Evolutionary conservation across 139 green algal species (phyloP).

Genomic region (Tetratostichococcus sp.): DNA sequence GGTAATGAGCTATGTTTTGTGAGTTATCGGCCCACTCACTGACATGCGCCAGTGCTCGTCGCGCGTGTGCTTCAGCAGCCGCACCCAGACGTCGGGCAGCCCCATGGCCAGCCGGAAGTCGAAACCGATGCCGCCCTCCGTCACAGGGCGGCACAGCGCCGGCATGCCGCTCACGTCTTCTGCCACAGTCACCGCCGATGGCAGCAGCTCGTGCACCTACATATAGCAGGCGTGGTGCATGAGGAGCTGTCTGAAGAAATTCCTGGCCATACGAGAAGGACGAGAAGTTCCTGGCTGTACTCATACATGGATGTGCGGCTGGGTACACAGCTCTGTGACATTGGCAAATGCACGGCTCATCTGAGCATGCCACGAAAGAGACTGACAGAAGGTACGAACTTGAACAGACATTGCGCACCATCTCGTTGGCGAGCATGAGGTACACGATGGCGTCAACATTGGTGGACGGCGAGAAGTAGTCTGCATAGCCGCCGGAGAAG

Average conservation of each 20-base stretch:
- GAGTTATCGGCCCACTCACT: neutral
- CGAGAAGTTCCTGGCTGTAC: no score
- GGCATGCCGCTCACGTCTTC: conserved; percentile 97
- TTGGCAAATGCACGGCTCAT: no score
- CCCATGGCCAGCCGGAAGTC: conserved; percentile 90
- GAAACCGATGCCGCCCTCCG: conserved; percentile 90
- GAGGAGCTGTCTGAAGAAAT: no score
- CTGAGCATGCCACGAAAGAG: no score
- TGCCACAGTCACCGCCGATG: conserved; percentile 76
- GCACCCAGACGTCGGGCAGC: conserved; percentile 91
- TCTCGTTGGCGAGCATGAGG: conserved; percentile 88
- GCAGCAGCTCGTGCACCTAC: conserved; percentile 52
- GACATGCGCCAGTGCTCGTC: conserved; percentile 86
- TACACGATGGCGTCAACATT: conserved; percentile 96
- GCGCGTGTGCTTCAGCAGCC: conserved; percentile 54
- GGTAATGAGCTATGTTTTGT: no score
- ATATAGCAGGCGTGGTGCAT: neutral
- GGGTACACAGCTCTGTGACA: no score
- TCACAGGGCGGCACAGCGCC: conserved; percentile 78
- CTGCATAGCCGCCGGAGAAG: conserved; percentile 81
- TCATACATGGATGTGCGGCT: no score
- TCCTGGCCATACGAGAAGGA: no score
- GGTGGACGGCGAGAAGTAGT: conserved; percentile 46
- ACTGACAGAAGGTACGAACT: no score
- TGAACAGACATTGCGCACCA: conserved; percentile 49